Percentiles rank a stretch among this genome's conserved stretches.
These are phyloP conservation scores for Colletotrichum sp. DNA, from an alignment of 2,329 filamentous ascomycete species.

Conservation along the genomic window DNA sequence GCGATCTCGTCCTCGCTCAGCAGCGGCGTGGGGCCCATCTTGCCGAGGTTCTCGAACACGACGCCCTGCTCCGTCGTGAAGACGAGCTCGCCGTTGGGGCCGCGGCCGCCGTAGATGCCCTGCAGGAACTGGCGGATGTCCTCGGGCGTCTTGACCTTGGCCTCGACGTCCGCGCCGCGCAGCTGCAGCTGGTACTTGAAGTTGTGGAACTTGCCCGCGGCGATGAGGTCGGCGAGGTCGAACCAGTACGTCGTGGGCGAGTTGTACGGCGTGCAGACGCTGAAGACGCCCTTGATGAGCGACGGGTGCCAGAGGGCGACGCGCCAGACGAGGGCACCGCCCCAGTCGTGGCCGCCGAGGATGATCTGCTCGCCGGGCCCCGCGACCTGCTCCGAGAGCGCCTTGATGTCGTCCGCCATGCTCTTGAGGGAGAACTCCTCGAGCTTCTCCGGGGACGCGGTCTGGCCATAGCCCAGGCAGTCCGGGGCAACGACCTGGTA, in stretches of 20 bases:
- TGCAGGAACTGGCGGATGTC: constrained; percentile 74
- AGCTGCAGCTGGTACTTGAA: constrained; percentile 89
- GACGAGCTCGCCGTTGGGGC: constrained; percentile 56
- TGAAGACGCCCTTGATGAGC: constrained; percentile 77
- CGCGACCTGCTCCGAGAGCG: constrained; percentile 66
- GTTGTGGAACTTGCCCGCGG: constrained; percentile 61
- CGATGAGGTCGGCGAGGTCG: constrained; percentile 65
- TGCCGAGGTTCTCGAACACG: constrained; percentile 65
- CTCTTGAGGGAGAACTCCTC: constrained; percentile 66
- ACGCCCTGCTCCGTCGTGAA: constrained; percentile 70
- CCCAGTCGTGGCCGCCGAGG: constrained; percentile 94
- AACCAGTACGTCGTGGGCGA: constrained; percentile 58
- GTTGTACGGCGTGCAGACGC: constrained; percentile 78
- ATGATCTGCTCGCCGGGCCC: constrained; percentile 62
- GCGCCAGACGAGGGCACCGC: constrained; percentile 79
- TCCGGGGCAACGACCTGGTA: constrained; percentile 85
- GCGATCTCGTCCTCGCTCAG: constrained; percentile 74
- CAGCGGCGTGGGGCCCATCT: constrained; percentile 61
- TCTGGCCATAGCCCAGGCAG: constrained; percentile 85
- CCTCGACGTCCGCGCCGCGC: constrained; percentile 69
- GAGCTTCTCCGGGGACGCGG: constrained; percentile 68
- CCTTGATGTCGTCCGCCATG: constrained; percentile 76
- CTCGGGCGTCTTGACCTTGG: constrained; percentile 58
- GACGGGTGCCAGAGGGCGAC: constrained; percentile 75
- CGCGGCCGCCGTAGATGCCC: constrained; percentile 71